These are phyloP conservation scores for Exophiala sp. DNA, from an alignment of 2,329 filamentous ascomycete species.

Conservation along the genomic window DNA sequence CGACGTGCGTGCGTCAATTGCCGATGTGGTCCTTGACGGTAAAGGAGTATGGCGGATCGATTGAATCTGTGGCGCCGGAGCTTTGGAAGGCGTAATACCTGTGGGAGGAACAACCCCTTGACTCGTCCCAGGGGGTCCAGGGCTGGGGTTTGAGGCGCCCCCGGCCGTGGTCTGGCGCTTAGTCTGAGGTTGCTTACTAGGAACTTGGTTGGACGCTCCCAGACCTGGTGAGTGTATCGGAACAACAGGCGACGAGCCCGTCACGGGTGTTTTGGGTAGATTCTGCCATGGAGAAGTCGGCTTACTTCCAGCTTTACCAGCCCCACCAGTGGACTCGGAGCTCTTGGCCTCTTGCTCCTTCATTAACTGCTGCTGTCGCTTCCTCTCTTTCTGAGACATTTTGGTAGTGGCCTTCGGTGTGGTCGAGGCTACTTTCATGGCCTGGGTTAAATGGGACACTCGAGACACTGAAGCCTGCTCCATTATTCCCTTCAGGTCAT, in stretches of 20 bases:
- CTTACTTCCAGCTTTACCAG: neutral
- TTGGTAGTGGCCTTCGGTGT: conserved; percentile 46
- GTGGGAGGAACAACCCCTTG: conserved; percentile 19
- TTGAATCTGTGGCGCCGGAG: conserved; percentile 34
- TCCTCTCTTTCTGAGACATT: conserved; percentile 87
- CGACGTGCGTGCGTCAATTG: conserved; percentile 41
- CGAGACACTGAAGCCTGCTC: conserved; percentile 49
- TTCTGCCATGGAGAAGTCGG: conserved; percentile 59
- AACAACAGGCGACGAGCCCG: conserved; percentile 15
- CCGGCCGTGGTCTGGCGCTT: conserved; percentile 57
- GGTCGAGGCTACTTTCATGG: conserved; percentile 42
- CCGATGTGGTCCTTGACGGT: conserved; percentile 26
- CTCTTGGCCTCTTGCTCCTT: conserved; percentile 38
- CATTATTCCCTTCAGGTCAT: conserved; percentile 75
- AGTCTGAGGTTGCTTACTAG: conserved; percentile 46
- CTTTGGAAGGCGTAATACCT: conserved; percentile 32
- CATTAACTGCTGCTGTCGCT: conserved; percentile 64
- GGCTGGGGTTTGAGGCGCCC: conserved; percentile 28
- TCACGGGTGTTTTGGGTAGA: conserved; percentile 33
- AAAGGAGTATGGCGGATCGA: conserved; percentile 43
- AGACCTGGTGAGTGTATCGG: conserved; percentile 4
- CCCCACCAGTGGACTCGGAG: conserved; percentile 31
- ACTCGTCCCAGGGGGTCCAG: conserved; percentile 7
- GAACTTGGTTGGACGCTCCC: conserved; percentile 4
- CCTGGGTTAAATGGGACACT: conserved; percentile 50